phyloP scores from a whole-genome alignment of 1,284 basidiomycete genomes.

The Xanthoconium separans region DNA sequence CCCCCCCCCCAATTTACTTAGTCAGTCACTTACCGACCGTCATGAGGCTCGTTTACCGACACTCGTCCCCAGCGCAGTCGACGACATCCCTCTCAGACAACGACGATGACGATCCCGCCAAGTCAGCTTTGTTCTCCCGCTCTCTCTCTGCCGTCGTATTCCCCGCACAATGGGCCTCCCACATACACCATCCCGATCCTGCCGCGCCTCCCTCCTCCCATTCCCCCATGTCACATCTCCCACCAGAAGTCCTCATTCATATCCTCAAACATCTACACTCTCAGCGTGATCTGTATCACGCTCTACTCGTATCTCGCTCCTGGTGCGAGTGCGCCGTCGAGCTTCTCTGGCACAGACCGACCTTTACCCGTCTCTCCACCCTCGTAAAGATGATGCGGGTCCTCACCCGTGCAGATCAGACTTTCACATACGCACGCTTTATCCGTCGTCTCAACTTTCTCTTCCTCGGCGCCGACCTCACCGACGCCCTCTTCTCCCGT shows the following conservation, averaged over 20 bases:
- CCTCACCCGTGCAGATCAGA: conserved; percentile 59
- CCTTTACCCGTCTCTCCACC: conserved; percentile 67
- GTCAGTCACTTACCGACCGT: conserved; percentile 22
- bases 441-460: conserved; percentile 92
- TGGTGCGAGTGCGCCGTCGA: conserved; percentile 98
- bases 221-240: conserved; percentile 62
- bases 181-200: conserved; percentile 31
- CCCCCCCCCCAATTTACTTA: no score
- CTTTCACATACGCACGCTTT: conserved; percentile 87
- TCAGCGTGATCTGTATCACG: conserved; percentile 70
- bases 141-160: conserved; percentile 44
- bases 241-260: conserved; percentile 92
- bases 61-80: conserved; percentile 55
- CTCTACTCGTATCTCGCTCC: conserved; percentile 81
- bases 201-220: conserved; percentile 25
- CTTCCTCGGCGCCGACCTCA: conserved; percentile 68
- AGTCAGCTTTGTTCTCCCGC: conserved; percentile 50
- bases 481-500: conserved; percentile 75
- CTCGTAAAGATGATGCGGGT: conserved; percentile 78
- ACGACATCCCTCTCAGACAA: conserved; percentile 59
- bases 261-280: conserved; percentile 84
- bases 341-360: conserved; percentile 92
- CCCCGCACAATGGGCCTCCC: conserved; percentile 66
- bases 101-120: conserved; percentile 59
- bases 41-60: conserved; percentile 50